Base-by-base conservation (phyloP, 176 grass and related monocot genomes). In the Poa annua region DNA sequence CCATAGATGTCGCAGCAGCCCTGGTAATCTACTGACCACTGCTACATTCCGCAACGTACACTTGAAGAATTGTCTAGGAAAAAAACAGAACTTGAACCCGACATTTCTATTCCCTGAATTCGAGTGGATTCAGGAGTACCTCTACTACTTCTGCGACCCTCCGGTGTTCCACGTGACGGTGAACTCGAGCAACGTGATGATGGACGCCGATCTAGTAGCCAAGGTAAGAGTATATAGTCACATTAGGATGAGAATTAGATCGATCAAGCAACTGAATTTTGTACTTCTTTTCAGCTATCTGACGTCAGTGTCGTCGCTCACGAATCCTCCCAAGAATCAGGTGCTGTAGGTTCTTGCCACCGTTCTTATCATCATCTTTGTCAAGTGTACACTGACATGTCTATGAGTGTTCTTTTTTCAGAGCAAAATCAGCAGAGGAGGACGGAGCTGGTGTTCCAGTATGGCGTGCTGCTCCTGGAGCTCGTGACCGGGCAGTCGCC, bases 381-480 rank as follows among this genome's bases (percentile, higher is more conserved):
- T 36, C 34, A 35, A 6, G 24, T 67, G 45, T 65, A 21, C 57
- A 72, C 74, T 80, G 16, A 26, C 12, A 86, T 21, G 17, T 44
- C 9, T 74, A 15, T 15, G 71, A 3, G 4, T 50, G 56, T 49
- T 36, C 69, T 72, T 11, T 51, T 3, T 80, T 2, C 89, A 99
- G 96, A 92, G 49, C 60, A 81, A 35, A 80, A 87, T 12, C 85
- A 94, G 80, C 96, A 79, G 80, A 83, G 84, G 83, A 80, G 88
- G 21, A 85, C 45, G 75, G 89, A 83, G 1, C 38, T 94, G 66
- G 83, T 92, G 78, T 99, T 92, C 84, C 89, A 94, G 92, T 99
- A 95, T 75, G 96, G 96, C 36, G 86, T 94, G 68, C 83, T 99
- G 81, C 62, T 99, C 53, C 93, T 99, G 64, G 96, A 99, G 89